These are phyloP conservation scores for Yamadazyma akitaensis DNA, from an alignment of 805 yeast genomes.

Conservation along the genomic window DNA sequence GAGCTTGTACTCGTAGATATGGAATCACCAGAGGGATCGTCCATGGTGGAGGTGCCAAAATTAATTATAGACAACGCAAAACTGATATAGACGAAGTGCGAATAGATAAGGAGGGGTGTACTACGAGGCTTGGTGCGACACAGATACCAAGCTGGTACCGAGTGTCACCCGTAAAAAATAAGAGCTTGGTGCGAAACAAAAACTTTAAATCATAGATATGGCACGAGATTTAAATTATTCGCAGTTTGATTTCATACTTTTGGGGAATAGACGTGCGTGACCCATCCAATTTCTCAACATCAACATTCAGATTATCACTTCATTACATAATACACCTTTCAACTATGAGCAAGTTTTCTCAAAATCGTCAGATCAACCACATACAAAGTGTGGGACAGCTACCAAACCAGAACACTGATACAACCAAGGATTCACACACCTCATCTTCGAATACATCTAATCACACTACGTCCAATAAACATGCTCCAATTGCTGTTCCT, in stretches of 20 bases:
- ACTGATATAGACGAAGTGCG: neutral
- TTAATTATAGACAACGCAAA: neutral
- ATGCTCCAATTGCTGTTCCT: neutral
- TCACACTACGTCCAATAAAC: neutral
- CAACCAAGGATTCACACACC: neutral
- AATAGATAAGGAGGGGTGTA: neutral
- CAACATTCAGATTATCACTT: neutral
- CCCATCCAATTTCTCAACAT: neutral
- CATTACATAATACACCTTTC: neutral
- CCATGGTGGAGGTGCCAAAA: conserved; percentile 7
- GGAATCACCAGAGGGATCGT: conserved; percentile 12
- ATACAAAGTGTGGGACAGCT: neutral
- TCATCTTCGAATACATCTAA: neutral
- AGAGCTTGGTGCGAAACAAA: neutral
- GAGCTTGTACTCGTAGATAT: conserved; percentile 10
- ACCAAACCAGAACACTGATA: neutral
- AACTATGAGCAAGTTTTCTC: neutral
- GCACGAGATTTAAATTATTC: neutral
- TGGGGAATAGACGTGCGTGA: neutral
- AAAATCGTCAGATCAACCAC: neutral
- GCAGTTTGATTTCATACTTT: neutral
- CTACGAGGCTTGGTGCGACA: neutral
- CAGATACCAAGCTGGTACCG: no score
- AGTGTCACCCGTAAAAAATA: no score
- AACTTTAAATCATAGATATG: neutral